phyloP scores from a whole-genome alignment of 2,329 filamentous ascomycete genomes.

The Penicillium sp. region DNA sequence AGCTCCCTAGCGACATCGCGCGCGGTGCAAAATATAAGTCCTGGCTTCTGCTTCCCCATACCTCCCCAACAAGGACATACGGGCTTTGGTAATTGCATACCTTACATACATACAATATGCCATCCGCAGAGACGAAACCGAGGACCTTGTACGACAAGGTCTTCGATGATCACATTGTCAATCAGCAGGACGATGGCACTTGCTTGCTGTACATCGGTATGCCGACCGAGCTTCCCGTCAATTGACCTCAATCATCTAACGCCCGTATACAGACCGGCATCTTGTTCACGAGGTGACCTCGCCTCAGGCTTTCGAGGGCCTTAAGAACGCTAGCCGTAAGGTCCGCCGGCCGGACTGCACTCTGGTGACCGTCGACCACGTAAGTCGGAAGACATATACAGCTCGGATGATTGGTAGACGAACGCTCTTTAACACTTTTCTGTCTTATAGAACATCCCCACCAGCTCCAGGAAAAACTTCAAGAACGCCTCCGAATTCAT shows the following conservation, averaged over 20 bases:
- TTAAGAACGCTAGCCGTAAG: conserved; percentile 84
- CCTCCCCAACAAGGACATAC: conserved; percentile 10
- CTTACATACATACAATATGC: conserved; percentile 64
- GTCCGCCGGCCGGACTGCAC: conserved; percentile 97
- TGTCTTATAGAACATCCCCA: conserved; percentile 80
- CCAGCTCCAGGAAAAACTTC: conserved; percentile 85
- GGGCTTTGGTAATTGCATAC: conserved; percentile 19
- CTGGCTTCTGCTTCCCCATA: conserved; percentile 17
- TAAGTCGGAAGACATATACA: conserved; percentile 56
- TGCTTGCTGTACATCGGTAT: conserved; percentile 90
- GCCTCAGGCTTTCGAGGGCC: conserved; percentile 96
- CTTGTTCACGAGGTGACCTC: conserved; percentile 98
- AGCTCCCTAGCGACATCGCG: conserved; percentile 45
- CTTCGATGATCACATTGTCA: conserved; percentile 90
- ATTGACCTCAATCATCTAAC: conserved; percentile 15
- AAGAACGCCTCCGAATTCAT: conserved; percentile 95
- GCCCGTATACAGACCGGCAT: conserved; percentile 73
- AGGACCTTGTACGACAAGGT: conserved; percentile 98
- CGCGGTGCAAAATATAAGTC: conserved; percentile 38
- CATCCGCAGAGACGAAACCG: conserved; percentile 71
- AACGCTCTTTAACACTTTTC: conserved; percentile 25
- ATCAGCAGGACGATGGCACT: conserved; percentile 93
- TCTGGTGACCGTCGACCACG: conserved; percentile 93
- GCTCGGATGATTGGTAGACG: not conserved
- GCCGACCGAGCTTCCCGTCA: conserved; percentile 36